Evolutionary conservation across 2,329 filamentous ascomycete species (phyloP).

Genomic region (Clonostachys solani): DNA sequence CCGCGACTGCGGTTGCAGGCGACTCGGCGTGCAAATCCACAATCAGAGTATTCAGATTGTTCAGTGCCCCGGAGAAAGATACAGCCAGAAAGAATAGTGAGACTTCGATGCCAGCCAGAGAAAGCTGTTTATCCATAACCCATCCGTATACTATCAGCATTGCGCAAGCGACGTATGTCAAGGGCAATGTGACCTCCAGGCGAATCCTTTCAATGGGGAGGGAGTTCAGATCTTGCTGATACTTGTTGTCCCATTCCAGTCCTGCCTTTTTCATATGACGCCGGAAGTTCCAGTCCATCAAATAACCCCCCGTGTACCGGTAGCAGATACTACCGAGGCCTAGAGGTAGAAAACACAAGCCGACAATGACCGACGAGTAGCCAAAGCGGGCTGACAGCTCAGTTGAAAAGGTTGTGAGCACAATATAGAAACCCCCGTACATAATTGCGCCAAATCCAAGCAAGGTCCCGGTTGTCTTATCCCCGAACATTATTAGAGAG

Average conservation of each 20-base stretch:
- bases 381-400: constrained; percentile 45
- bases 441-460: constrained; percentile 47
- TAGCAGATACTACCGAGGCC: constrained; percentile 43
- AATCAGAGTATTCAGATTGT: constrained; percentile 57
- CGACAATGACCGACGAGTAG: constrained; percentile 44
- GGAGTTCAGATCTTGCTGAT: constrained; percentile 42
- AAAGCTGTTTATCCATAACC: constrained; percentile 44
- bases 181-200: constrained; percentile 47
- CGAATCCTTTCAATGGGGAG: constrained; percentile 53
- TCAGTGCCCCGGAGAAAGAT: constrained; percentile 56
- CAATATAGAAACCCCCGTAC: constrained; percentile 51
- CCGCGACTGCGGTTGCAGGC: constrained; percentile 58
- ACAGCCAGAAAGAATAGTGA: constrained; percentile 53
- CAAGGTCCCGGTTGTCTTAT: constrained; percentile 53
- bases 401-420: constrained; percentile 46
- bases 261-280: constrained; percentile 59
- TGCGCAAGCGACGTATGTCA: constrained; percentile 47
- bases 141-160: constrained; percentile 53
- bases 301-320: constrained; percentile 48
- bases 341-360: constrained; percentile 50
- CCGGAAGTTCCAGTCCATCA: constrained; percentile 65
- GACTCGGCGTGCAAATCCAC: constrained; percentile 59
- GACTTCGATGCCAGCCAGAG: constrained; percentile 49
- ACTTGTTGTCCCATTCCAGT: constrained; percentile 55
- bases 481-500: constrained; percentile 44